Evolutionary conservation across 2,329 filamentous ascomycete species (phyloP).

Genomic region (Apiospora malaysiana): DNA sequence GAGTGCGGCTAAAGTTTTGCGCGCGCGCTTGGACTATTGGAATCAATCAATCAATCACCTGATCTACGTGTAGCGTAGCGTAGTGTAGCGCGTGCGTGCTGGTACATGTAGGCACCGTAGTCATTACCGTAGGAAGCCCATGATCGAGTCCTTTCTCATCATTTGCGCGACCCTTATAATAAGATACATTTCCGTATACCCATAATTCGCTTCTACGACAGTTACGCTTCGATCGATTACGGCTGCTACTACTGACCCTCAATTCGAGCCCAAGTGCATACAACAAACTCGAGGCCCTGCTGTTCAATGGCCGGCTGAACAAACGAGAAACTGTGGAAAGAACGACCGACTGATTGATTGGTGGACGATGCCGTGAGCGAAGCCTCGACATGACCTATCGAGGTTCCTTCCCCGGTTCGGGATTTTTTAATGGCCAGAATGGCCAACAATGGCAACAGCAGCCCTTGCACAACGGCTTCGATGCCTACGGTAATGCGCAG

Average conservation of each 20-base stretch:
- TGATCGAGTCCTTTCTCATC: constrained; percentile 13
- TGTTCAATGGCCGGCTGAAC: constrained; percentile 14
- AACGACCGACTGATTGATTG: constrained; percentile 17
- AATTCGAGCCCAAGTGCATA: background rate
- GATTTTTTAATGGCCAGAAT: constrained; percentile 32
- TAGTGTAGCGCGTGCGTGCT: background rate
- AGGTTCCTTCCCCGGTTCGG: constrained; percentile 39
- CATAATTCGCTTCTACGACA: background rate
- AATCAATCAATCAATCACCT: constrained; percentile 19
- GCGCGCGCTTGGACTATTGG: constrained; percentile 20
- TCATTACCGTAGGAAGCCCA: background rate
- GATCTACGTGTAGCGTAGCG: constrained; percentile 15
- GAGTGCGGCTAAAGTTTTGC: constrained; percentile 16
- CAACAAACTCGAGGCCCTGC: background rate
- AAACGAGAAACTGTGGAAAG: background rate
- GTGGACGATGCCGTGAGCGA: constrained; percentile 35
- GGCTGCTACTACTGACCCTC: background rate
- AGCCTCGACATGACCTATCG: constrained; percentile 39
- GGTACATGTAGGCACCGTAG: background rate
- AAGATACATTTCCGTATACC: background rate
- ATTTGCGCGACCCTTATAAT: background rate
- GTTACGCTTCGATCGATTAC: background rate
- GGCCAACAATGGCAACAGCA: constrained; percentile 31
- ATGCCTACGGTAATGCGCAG: constrained; percentile 36
- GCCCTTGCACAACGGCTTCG: constrained; percentile 32